Percentiles rank a stretch among this genome's conserved stretches.
Conservation (phyloP, 1,284 basidiomycete genomes). For the Sphagnurus paluster region DNA sequence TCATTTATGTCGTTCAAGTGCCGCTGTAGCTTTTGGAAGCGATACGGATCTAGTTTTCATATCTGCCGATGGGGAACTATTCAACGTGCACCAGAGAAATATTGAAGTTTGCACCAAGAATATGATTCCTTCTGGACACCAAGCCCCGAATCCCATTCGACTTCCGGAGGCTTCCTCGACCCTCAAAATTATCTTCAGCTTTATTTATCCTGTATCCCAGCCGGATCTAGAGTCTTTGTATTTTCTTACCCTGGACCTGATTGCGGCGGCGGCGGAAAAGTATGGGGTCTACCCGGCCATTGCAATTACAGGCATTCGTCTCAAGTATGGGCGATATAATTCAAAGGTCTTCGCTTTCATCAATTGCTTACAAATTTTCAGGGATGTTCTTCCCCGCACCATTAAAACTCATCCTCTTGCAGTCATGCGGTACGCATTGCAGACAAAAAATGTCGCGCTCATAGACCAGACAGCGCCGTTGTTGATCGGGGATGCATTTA, state of each 20-base stretch:
- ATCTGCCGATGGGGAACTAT: constrained; percentile 1
- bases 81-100: background rate
- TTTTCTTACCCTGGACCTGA: constrained; percentile 20
- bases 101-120: constrained; percentile 2
- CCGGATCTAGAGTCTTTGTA: constrained; percentile 26
- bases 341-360: background rate
- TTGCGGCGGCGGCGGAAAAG: constrained; percentile 32
- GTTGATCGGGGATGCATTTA: background rate
- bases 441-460: constrained; percentile 1
- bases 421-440: constrained; percentile 10
- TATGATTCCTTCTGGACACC: background rate
- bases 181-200: constrained; percentile 29
- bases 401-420: background rate
- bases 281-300: constrained; percentile 32
- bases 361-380: background rate
- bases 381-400: background rate
- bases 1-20: too few relatives aligned
- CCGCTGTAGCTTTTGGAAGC: background rate
- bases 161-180: constrained; percentile 25
- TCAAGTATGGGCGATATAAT: constrained; percentile 24
- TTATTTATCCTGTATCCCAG: constrained; percentile 26
- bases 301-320: constrained; percentile 27
- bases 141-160: constrained; percentile 9
- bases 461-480: constrained; percentile 9
- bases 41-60: background rate